A percentile compares a stretch with the other conserved stretches of the same genome.
These are phyloP conservation scores for Juncus inflexus DNA, from an alignment of 176 grass and related monocot species.

Conservation along the genomic window DNA sequence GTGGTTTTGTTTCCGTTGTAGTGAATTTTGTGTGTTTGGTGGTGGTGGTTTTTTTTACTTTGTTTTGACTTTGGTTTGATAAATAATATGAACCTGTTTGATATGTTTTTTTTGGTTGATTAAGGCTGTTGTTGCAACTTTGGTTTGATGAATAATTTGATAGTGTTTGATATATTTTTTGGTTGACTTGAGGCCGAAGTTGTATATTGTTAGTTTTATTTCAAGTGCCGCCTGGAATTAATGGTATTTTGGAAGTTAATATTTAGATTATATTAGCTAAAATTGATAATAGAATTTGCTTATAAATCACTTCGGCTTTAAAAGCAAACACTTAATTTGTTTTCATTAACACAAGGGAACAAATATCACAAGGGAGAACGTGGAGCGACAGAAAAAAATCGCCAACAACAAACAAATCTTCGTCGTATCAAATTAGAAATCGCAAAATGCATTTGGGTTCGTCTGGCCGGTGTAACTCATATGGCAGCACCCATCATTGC, in stretches of 20 bases:
- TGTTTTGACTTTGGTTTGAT: background rate
- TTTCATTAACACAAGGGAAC: background rate
- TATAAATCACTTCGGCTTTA: too few species aligned
- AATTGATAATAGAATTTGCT: too few species aligned
- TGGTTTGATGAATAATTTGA: background rate
- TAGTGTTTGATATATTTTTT: too few species aligned
- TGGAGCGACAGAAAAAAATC: background rate
- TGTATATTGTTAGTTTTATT: too few species aligned
- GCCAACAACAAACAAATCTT: background rate
- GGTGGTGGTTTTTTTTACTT: slow-evolving; percentile 8
- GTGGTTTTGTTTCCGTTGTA: background rate
- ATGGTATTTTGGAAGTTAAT: too few species aligned
- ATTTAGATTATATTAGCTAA: too few species aligned
- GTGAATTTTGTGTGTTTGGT: background rate
- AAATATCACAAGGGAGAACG: background rate
- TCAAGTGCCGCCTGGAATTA: too few species aligned
- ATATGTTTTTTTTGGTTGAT: background rate
- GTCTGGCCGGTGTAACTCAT: slow-evolving; percentile 7
- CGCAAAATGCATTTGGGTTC: slow-evolving; percentile 1
- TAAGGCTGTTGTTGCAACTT: slow-evolving; percentile 6
- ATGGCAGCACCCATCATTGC: slow-evolving; percentile 7
- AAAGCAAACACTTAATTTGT: too few species aligned
- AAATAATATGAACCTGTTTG: background rate
- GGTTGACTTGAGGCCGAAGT: too few species aligned
- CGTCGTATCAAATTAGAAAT: background rate